Conservation (phyloP, 2,329 filamentous ascomycete species). For the Chaetomium globosum region DNA sequence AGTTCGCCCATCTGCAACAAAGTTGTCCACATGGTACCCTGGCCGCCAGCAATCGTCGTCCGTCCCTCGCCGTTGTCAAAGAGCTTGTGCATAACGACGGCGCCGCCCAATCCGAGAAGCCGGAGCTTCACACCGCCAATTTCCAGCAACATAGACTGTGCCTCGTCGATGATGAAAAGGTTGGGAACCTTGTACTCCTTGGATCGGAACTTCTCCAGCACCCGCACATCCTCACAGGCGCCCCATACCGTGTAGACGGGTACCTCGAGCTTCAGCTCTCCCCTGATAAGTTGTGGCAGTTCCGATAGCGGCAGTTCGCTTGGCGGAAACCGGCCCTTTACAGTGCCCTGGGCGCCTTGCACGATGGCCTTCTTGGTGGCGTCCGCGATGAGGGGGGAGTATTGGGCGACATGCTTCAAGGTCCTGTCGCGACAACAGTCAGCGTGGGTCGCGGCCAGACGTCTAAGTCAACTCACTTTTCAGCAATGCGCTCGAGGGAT, state of each 20-base stretch:
- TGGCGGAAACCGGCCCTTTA: conserved; percentile 82
- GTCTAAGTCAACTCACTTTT: conserved; percentile 70
- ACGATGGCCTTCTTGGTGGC: conserved; percentile 68
- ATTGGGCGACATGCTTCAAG: conserved; percentile 96
- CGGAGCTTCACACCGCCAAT: conserved; percentile 94
- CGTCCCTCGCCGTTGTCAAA: conserved; percentile 98
- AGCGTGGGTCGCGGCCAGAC: conserved; percentile 20
- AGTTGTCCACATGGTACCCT: conserved; percentile 99
- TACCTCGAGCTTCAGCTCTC: conserved; percentile 87
- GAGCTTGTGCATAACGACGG: conserved; percentile 99
- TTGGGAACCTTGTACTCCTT: conserved; percentile 98
- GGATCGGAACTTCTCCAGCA: conserved; percentile 95
- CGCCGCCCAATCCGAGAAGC: conserved; percentile 88
- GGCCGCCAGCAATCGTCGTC: conserved; percentile 96
- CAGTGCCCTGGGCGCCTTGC: conserved; percentile 68
- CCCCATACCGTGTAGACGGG: conserved; percentile 99
- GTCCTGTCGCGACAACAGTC: conserved; percentile 61
- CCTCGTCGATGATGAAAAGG: conserved; percentile 97
- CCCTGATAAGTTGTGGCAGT: conserved; percentile 83
- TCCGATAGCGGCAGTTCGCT: conserved; percentile 89
- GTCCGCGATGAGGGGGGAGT: conserved; percentile 90
- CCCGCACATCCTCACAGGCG: conserved; percentile 95
- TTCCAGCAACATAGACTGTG: conserved; percentile 91
- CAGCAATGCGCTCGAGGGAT: conserved; percentile 93
- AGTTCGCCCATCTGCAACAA: conserved; percentile 97